Conservation (phyloP, 805 yeast species). For the Wickerhamiella lipophila region DNA sequence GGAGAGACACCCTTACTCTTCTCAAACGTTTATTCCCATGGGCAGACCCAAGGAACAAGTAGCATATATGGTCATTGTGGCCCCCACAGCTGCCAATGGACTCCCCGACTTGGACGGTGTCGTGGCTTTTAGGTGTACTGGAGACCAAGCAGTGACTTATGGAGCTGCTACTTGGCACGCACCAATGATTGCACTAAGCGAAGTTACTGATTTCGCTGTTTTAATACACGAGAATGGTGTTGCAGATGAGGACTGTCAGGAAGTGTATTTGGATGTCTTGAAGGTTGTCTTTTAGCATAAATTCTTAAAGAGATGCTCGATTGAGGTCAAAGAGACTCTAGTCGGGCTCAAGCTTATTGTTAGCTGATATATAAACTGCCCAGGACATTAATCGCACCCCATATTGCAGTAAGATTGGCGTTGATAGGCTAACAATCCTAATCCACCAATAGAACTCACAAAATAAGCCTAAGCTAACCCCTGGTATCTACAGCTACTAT, state of each 20-base stretch:
- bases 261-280: constrained; percentile 50
- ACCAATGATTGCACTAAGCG: constrained; percentile 79
- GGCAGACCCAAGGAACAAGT: constrained; percentile 40
- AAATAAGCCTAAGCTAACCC: too few species aligned
- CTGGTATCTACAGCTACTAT: too few species aligned
- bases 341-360: too few species aligned
- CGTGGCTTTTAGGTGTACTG: constrained; percentile 61
- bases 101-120: constrained; percentile 44
- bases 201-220: constrained; percentile 71
- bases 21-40: constrained; percentile 89
- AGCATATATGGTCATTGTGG: constrained; percentile 74
- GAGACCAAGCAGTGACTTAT: constrained; percentile 83
- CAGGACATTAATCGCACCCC: too few species aligned
- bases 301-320: too few species aligned
- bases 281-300: constrained; percentile 15
- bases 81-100: constrained; percentile 31
- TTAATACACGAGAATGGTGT: constrained; percentile 74
- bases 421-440: too few species aligned
- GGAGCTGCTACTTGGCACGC: constrained; percentile 87
- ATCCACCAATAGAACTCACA: too few species aligned
- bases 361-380: too few species aligned
- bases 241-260: constrained; percentile 69
- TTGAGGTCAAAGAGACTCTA: too few species aligned
- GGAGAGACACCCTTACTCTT: constrained; percentile 79
- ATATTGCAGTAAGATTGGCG: too few species aligned